phyloP scores from a whole-genome alignment of 192 early-diverging fungal species.

The Mortierella hygrophila region DNA sequence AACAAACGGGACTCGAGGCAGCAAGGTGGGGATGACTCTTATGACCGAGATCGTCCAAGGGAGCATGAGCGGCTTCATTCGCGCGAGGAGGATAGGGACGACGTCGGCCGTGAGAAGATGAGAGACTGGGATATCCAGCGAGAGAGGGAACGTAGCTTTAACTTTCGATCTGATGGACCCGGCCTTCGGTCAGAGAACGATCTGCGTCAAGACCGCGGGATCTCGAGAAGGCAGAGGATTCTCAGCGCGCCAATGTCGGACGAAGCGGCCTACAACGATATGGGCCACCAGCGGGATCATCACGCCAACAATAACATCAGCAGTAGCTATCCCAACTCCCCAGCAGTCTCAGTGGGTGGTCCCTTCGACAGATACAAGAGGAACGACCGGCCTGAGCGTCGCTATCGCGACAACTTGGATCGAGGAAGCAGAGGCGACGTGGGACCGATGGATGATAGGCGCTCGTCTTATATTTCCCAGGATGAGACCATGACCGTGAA shows the following conservation, averaged over 20 bases:
- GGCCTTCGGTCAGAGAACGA: constrained; percentile 18
- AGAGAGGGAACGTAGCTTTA: constrained; percentile 17
- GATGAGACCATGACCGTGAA: background rate
- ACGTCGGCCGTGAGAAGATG: background rate
- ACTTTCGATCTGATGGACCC: constrained; percentile 15
- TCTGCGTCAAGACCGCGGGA: background rate
- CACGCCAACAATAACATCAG: background rate
- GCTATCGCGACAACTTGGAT: background rate
- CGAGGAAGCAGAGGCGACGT: background rate
- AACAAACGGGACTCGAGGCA: constrained; percentile 9
- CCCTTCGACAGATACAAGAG: background rate
- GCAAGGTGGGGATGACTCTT: background rate
- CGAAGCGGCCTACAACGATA: constrained; percentile 1
- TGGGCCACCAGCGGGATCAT: constrained; percentile 2
- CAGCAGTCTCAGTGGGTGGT: background rate
- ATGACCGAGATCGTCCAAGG: background rate
- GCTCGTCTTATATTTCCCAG: background rate
- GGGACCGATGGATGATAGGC: background rate
- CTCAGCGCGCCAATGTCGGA: constrained; percentile 24
- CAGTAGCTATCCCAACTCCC: constrained; percentile 12
- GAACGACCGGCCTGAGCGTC: background rate
- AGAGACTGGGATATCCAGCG: background rate
- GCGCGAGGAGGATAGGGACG: constrained; percentile 3
- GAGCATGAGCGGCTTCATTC: background rate
- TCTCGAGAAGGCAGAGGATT: constrained; percentile 25